Evolutionary conservation across 176 grass and related monocot genomes (phyloP).

Genomic region (Oryza officinalis): DNA sequence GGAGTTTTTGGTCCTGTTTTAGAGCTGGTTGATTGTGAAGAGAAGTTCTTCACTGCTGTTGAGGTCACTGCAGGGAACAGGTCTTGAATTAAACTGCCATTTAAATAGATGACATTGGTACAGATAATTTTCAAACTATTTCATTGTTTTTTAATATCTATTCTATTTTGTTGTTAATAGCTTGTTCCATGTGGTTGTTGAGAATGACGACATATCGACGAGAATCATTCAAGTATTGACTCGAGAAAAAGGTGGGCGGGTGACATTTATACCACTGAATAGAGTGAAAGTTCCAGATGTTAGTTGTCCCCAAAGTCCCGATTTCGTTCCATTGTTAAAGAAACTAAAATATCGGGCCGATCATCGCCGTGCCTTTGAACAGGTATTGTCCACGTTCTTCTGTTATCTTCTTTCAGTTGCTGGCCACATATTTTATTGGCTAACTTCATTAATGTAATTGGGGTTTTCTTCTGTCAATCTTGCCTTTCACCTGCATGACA

Average conservation of each 20-base stretch:
- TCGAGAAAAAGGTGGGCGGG: conserved; percentile 90
- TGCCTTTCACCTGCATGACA: conserved; percentile 17
- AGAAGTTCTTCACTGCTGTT: conserved; percentile 98
- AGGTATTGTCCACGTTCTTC: conserved; percentile 49
- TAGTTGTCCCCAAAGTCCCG: conserved; percentile 79
- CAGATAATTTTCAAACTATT: conserved; percentile 19
- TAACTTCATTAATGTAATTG: conserved; percentile 17
- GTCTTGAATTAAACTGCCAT: conserved; percentile 32
- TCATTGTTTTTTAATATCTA: conserved; percentile 21
- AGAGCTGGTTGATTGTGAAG: conserved; percentile 91
- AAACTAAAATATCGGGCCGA: conserved; percentile 86
- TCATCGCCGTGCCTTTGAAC: conserved; percentile 81
- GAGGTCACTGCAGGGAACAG: conserved; percentile 97
- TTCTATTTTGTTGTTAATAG: conserved; percentile 48
- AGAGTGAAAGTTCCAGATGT: conserved; percentile 77
- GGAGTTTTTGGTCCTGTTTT: conserved; percentile 95
- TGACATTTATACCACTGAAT: conserved; percentile 99
- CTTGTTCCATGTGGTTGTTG: conserved; percentile 97
- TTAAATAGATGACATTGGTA: not conserved
- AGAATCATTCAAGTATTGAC: conserved; percentile 89
- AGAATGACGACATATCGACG: conserved; percentile 89
- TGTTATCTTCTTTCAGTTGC: conserved; percentile 2
- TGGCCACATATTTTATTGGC: conserved; percentile 13
- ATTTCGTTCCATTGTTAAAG: conserved; percentile 93
- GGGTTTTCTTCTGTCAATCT: not conserved